Base-by-base conservation (phyloP, 1,284 basidiomycete species). In the Moniliophthora roreri region DNA sequence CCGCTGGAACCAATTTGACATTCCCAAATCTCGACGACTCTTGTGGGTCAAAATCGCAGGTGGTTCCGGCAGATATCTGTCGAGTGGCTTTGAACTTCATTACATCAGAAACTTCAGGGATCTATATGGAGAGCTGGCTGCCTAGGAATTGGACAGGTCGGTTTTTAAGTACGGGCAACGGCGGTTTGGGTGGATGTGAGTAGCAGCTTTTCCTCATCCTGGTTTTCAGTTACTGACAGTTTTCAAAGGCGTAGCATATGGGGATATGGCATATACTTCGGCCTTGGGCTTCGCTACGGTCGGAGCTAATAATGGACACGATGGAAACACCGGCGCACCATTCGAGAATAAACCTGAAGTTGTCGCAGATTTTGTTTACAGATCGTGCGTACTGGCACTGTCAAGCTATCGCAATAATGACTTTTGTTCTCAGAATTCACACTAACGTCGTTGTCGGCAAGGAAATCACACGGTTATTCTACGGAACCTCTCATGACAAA, bases 391-490 rank as follows among this genome's bases (percentile, higher is more conserved):
- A 32, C 28, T 32, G 28, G 11, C 11, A n/a, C 44, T 44, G 11
- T 34, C 15, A n/a, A 6, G 11, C 28, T 32, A 11, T 34, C 40
- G 26, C 34, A 8, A 15, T 23, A 10, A n/a, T n/a, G n/a, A n/a
- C n/a, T n/a, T n/a, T n/a, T n/a, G 18, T 24, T 21, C 6, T 9
- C 38, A 53, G 51, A 16, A 34, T 61, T 18, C 55, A 59, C 40
- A 53, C 52, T 4, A 52, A 46, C 15, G 49, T 49, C 11, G 46
- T 58, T 8, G 50, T 58, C 23, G 60, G 59, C 9, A 62, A 62
- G 48, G 47, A 57, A 24, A 38, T 62, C 24, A 38, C 54, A n/a
- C 32, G 53, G 10, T 11, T 42, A 2, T 60, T 59, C 53, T 62
- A 59, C 36, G 56, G 57, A 7, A 15, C 23, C 3, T 26, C 51